A percentile compares a stretch with the other conserved stretches of the same genome.
Conservation (phyloP, 352 stramenopile species). For the Globisporangium cederbergense region DNA sequence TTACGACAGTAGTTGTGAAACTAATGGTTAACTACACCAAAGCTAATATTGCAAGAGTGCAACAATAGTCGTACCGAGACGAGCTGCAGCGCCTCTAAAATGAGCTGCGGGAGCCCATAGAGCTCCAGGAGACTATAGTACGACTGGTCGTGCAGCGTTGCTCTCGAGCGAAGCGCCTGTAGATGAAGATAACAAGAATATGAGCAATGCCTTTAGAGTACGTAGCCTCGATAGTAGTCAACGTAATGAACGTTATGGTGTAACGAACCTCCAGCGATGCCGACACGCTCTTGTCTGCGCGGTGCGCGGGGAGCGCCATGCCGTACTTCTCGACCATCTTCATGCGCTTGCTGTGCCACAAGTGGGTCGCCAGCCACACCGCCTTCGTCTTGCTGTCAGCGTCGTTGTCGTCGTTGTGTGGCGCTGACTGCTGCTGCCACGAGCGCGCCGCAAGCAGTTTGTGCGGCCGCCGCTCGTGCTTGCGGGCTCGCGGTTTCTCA, state of each 20-base stretch:
- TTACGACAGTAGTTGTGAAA: not conserved
- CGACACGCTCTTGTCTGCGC: conserved; percentile 63
- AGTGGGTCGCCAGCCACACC: conserved; percentile 60
- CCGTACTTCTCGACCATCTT: conserved; percentile 51
- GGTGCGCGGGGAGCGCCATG: conserved; percentile 37
- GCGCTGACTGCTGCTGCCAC: conserved; percentile 19
- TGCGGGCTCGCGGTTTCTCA: conserved; percentile 37
- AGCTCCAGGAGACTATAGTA: conserved; percentile 73
- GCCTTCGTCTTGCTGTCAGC: conserved; percentile 8
- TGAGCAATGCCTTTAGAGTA: too few relatives aligned
- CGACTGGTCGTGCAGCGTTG: conserved; percentile 55
- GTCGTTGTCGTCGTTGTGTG: not conserved
- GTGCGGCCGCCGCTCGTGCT: conserved; percentile 57
- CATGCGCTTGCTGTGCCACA: conserved; percentile 82
- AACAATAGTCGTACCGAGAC: conserved; percentile 26
- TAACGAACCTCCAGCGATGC: conserved; percentile 38
- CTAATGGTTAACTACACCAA: not conserved
- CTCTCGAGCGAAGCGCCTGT: conserved; percentile 42
- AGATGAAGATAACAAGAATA: too few relatives aligned
- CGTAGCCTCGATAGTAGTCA: too few relatives aligned
- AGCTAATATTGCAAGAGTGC: not conserved
- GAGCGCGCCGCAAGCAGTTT: conserved; percentile 35
- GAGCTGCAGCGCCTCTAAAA: conserved; percentile 60
- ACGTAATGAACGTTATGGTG: too few relatives aligned
- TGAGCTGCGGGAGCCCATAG: conserved; percentile 47